Evolutionary conservation across 129 eudicot genomes (phyloP), one percentile per base, ranked within the genome.

Genomic region (Calendula officinalis): DNA sequence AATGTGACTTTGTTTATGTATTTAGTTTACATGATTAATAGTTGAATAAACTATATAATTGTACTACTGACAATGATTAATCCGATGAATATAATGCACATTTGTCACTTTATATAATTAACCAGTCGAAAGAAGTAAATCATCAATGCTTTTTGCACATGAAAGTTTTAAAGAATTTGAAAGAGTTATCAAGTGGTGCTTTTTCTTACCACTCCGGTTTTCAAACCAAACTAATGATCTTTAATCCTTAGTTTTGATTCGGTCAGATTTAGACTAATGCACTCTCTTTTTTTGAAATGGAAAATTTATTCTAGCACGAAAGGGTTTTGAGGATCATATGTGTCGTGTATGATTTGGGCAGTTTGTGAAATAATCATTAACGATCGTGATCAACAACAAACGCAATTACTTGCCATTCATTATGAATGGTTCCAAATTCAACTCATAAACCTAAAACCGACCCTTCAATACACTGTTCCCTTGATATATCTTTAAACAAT

Each of bases 111-210:
- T 43, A 15, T 16, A 56, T 65, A 30, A 61, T 61, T 43, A 16
- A 32, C 11, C 0, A 32, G 52, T 42, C 33, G 68, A 62, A 62
- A 13, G 42, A 7, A 16, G 16, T 11, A 40, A 6, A 46, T 34
- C 34, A n/a, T 13, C 33, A 60, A 63, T 60, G 53, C 58, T 36
- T 47, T 64, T 63, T 47, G 36, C 69, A 48, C 57, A 34, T 64
- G 69, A 34, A 63, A 62, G 11, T 13, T 14, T n/a, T 63, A 42
- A 47, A 63, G 15, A 44, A 7, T 16, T 13, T 33, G 13, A 32
- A 46, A 6, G 9, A 13, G 44, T 63, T 63, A 45, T 63, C 68
- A 63, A 34, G 46, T 47, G 36, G 47, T 22, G 8, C n/a, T 48
- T 3, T 14, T 1, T 36, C 13, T n/a, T n/a, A n/a, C n/a, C n/a